A percentile compares a stretch with the other conserved stretches of the same genome.
Evolutionary conservation across 2,329 filamentous ascomycete species (phyloP).

Genomic region (Penicillium glabrum): DNA sequence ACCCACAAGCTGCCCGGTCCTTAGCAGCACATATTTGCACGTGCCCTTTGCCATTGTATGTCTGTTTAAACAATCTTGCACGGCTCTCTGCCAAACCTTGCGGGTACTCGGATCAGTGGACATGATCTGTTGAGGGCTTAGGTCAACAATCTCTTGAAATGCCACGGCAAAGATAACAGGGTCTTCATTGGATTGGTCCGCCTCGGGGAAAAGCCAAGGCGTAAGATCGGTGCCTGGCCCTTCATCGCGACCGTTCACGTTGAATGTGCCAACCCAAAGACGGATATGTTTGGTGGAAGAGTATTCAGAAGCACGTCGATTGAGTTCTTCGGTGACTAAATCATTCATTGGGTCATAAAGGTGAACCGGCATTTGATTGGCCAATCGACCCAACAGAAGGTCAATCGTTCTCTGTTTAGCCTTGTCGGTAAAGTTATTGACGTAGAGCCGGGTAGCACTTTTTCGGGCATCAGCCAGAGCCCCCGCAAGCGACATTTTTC

Average conservation of each 20-base stretch:
- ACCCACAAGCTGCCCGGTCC: constrained; percentile 91
- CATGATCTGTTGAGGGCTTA: constrained; percentile 98
- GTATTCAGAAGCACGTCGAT: constrained; percentile 66
- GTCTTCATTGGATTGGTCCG: constrained; percentile 57
- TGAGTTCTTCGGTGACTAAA: constrained; percentile 75
- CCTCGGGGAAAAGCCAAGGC: constrained; percentile 73
- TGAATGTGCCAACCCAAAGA: constrained; percentile 88
- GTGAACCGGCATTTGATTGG: constrained; percentile 79
- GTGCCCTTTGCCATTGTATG: constrained; percentile 64
- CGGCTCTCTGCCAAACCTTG: constrained; percentile 80
- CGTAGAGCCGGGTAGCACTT: constrained; percentile 88
- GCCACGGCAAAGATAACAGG: constrained; percentile 88
- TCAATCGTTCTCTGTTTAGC: constrained; percentile 92
- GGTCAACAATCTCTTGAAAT: constrained; percentile 97
- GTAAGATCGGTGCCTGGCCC: constrained; percentile 78
- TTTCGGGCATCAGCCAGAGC: constrained; percentile 94
- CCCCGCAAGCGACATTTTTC: constrained; percentile 93
- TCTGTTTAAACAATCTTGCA: constrained; percentile 73
- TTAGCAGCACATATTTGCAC: constrained; percentile 82
- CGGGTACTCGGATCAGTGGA: constrained; percentile 89
- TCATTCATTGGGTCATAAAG: constrained; percentile 95
- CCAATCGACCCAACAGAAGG: constrained; percentile 79
- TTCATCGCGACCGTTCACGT: constrained; percentile 82
- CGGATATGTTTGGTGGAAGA: constrained; percentile 71
- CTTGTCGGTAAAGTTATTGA: constrained; percentile 97